Evolutionary conservation across 1,139 yeast species (phyloP), one percentile per base, ranked within the genome.

Genomic region (Candida buenavistaensis): DNA sequence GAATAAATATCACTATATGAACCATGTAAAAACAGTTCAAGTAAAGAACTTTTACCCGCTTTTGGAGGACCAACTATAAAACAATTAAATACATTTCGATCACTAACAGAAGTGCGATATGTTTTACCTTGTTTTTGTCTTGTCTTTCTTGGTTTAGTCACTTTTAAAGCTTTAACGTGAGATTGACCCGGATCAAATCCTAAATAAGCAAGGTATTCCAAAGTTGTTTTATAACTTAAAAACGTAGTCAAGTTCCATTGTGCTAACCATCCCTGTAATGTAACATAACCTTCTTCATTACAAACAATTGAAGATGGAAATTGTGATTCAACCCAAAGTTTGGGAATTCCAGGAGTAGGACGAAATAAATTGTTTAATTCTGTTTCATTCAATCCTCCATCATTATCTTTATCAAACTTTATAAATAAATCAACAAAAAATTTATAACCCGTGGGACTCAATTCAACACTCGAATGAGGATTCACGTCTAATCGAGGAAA

Each of bases 181-280:
- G 68, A 64, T 28, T 47, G 62, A 32, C 62, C 71, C 44, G 64
- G 75, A 33, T 87, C 95, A 52, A 84, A 90, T 0, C 98, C 98
- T 36, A 92, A 69, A 59, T 87, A 86, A 0, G 95, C 96, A 40
- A 92, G 62, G 52, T 90, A 92, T 36, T 89, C 95, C 38, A 92
- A 71, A 0, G 97, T 89, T 1, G 89, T 82, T 50, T 75, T 79
- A 54, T 85, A 81, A 50, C 89, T 95, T 25, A 92, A 64, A 50
- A 81, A 88, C 0, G 97, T 90, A 0, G 97, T 88, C 82, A 92
- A 82, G 47, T 92, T 83, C 98, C 98, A 92, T 51, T 92, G 97
- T 0, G 98, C 97, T 28, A 92, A 62, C 98, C 98, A 92, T 2
- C 98, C 98, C 62, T 92, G 97, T 21, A 92, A 61, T 0, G 97